A percentile compares a stretch with the other conserved stretches of the same genome.
These are phyloP conservation scores for Phialophora chinensis DNA, from an alignment of 2,329 filamentous ascomycete genomes.

Conservation along the genomic window DNA sequence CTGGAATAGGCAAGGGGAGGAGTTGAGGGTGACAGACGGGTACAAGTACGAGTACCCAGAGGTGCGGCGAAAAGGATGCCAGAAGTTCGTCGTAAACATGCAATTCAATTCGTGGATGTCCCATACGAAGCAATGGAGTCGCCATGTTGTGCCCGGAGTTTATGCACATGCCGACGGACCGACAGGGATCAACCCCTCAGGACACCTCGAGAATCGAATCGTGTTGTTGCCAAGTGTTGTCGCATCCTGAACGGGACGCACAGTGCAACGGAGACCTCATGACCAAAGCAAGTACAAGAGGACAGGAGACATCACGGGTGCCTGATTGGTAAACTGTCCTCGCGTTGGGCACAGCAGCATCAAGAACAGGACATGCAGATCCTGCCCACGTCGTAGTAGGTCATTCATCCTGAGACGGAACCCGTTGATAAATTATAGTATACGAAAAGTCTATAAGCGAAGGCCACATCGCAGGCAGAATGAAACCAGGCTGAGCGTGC, in stretches of 20 bases:
- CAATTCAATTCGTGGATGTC: neutral
- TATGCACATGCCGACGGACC: neutral
- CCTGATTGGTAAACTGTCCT: neutral
- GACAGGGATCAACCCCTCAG: neutral
- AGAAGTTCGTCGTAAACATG: neutral
- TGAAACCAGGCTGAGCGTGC: neutral
- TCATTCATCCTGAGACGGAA: neutral
- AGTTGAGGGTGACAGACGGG: neutral
- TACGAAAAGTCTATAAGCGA: constrained; percentile 10
- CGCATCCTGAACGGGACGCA: neutral
- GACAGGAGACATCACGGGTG: neutral
- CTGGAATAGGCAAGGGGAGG: neutral
- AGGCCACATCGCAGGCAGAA: neutral
- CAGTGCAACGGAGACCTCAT: neutral
- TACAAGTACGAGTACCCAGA: neutral
- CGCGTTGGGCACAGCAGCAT: neutral
- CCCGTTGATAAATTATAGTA: neutral
- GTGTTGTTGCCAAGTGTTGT: neutral
- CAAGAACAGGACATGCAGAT: neutral
- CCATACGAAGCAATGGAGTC: neutral
- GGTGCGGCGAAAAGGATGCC: neutral
- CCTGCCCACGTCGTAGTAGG: neutral
- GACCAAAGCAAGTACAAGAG: neutral
- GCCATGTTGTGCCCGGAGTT: neutral
- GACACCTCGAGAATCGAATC: neutral